Conservation (phyloP, 2,329 filamentous ascomycete species). For the Seiridium unicorne region DNA sequence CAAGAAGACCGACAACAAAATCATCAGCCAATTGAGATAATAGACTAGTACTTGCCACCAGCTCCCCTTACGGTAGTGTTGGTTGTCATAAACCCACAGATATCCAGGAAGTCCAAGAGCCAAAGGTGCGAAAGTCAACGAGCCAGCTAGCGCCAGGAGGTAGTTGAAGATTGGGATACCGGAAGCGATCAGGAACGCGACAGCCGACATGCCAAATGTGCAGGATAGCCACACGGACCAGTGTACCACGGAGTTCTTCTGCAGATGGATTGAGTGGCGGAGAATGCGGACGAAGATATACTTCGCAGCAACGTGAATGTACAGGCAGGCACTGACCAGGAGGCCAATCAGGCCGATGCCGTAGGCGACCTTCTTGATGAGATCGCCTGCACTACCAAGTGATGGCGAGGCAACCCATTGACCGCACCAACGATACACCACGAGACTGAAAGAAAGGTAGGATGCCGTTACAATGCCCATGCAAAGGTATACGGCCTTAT, state of each 20-base stretch:
- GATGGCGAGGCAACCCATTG: slow-evolving; percentile 62
- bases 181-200: slow-evolving; percentile 21
- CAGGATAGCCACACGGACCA: slow-evolving; percentile 28
- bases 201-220: slow-evolving; percentile 18
- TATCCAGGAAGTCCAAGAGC: slow-evolving; percentile 33
- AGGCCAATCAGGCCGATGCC: slow-evolving; percentile 57
- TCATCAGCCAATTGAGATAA: slow-evolving; percentile 33
- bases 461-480: slow-evolving; percentile 56
- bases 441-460: slow-evolving; percentile 58
- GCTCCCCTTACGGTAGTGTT: slow-evolving; percentile 26
- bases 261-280: slow-evolving; percentile 26
- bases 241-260: slow-evolving; percentile 25
- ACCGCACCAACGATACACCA: slow-evolving; percentile 62
- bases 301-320: slow-evolving; percentile 30
- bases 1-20: slow-evolving; percentile 33
- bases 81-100: slow-evolving; percentile 34
- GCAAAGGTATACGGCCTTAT: slow-evolving; percentile 57
- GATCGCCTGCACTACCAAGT: slow-evolving; percentile 57
- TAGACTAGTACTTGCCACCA: slow-evolving; percentile 25
- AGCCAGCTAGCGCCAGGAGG: slow-evolving; percentile 27
- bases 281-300: slow-evolving; percentile 32
- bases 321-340: slow-evolving; percentile 37
- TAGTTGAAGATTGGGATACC: slow-evolving; percentile 30
- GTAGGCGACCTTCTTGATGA: slow-evolving; percentile 61
- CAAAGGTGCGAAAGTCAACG: slow-evolving; percentile 32